Evolutionary conservation across 768 basidiomycete genomes (phyloP), one percentile per base, ranked within the genome.

Genomic region (Hydnum rufescens): DNA sequence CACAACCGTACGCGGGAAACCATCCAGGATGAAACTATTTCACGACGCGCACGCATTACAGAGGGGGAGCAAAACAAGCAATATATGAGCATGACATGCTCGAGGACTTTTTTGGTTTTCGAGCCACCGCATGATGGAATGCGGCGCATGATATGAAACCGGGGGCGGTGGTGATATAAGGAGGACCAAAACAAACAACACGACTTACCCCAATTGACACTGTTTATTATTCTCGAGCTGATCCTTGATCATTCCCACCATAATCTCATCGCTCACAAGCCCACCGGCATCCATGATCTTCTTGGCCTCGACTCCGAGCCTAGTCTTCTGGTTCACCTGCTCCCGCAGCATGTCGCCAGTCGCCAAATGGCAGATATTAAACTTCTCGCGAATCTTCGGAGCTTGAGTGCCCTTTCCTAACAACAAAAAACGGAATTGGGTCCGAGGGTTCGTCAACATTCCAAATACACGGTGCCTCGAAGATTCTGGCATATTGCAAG

Each of bases 291-390:
- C 93, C 84, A 99, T 95, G 64, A 97, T 80, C 67, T 89, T 90
- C 75, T 99, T 97, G 19, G 95, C 95, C 60, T 84, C 75, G 44
- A 82, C 68, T 56, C 95, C 95, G 39, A 99, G 76, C 42, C 75
- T 69, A 3, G 95, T 95, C 69, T 92, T 82, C 64, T 78, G 66
- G 32, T 77, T 62, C 55, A 99, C 89, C 66, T 99, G 89, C 57
- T 89, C 86, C 49, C 95, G 82, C 54, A 99, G 74, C 89, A 99
- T 93, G 71, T 99, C 95, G 19, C 95, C 95, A 29, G 95, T 99
- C 25, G 95, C 93, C 60, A 99, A 71, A 70, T 99, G 95, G 72
- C 95, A 99, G 43, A 99, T 78, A 63, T 89, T 92, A 72, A 84
- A 99, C 62, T 85, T 75, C 57, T 88, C 80, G 51, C 81, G 78